A percentile compares a stretch with the other conserved stretches of the same genome.
Evolutionary conservation across 2,329 filamentous ascomycete genomes (phyloP).

Genomic region (Pseudopithomyces maydicus): DNA sequence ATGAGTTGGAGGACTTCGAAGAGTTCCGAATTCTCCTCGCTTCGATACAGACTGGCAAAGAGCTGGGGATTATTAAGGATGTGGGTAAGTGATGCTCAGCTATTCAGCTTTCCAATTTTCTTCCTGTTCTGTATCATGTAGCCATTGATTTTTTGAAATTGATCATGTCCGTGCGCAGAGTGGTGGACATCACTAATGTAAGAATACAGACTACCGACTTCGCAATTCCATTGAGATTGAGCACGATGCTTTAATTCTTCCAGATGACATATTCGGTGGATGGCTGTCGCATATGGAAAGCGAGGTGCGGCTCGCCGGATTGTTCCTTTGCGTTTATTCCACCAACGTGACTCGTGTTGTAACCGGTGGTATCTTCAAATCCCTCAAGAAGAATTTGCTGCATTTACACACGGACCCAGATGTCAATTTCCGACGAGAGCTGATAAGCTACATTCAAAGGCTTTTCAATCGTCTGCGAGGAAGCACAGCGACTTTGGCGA

Average conservation of each 20-base stretch:
- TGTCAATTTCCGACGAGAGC: constrained; percentile 81
- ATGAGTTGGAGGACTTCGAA: constrained; percentile 22
- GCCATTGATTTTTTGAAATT: too few species aligned
- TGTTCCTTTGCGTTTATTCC: constrained; percentile 80
- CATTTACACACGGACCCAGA: constrained; percentile 83
- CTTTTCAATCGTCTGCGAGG: constrained; percentile 72
- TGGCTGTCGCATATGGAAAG: constrained; percentile 45
- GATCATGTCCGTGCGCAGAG: neutral
- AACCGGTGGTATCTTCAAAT: constrained; percentile 62
- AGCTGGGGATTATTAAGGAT: constrained; percentile 51
- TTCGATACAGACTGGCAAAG: constrained; percentile 52
- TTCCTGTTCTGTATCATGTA: neutral
- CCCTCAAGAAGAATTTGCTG: constrained; percentile 69
- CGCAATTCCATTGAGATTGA: constrained; percentile 30
- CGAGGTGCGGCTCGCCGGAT: constrained; percentile 73
- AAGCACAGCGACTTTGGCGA: constrained; percentile 39
- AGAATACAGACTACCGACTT: constrained; percentile 27
- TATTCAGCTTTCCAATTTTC: neutral
- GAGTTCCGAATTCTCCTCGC: constrained; percentile 45
- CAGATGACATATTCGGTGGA: constrained; percentile 48
- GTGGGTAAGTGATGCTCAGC: constrained; percentile 31
- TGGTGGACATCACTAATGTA: neutral
- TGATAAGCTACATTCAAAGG: constrained; percentile 74
- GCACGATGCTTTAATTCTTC: constrained; percentile 57
- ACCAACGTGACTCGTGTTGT: constrained; percentile 76